Evolutionary conservation across 371 early-diverging fungal species (phyloP).

Genomic region (Mucor racemosus): DNA sequence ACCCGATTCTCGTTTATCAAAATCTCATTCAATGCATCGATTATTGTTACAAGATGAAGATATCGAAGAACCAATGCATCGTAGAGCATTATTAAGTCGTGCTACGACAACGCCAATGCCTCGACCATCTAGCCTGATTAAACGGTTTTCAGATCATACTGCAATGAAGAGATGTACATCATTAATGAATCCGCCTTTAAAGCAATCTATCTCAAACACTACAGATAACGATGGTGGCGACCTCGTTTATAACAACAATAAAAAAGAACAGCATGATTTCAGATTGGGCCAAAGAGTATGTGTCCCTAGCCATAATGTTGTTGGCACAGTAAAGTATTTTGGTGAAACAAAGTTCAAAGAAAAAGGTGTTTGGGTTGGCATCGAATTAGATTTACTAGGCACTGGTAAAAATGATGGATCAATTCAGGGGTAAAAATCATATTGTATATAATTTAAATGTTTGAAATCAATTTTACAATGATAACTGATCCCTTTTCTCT

Average conservation of each 20-base stretch:
- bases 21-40: constrained; percentile 24
- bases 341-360: constrained; percentile 22
- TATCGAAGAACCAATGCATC: neutral
- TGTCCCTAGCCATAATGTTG: constrained; percentile 14
- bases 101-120: constrained; percentile 22
- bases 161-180: constrained; percentile 2
- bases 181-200: constrained; percentile 11
- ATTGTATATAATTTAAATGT: no score
- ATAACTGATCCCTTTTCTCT: neutral
- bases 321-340: constrained; percentile 67
- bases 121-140: constrained; percentile 6
- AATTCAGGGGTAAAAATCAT: constrained; percentile 61
- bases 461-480: neutral
- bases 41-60: constrained; percentile 13
- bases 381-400: constrained; percentile 75
- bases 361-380: constrained; percentile 71
- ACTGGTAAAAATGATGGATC: constrained; percentile 86
- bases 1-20: constrained; percentile 9
- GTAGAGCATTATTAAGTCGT: constrained; percentile 13
- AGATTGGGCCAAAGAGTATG: constrained; percentile 21
- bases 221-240: neutral
- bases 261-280: constrained; percentile 5
- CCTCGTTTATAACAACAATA: neutral
- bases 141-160: constrained; percentile 12
- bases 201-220: neutral